Evolutionary conservation across 225 moss, liverwort and hornwort species (phyloP).

Genomic region (Sphagnum tenellum): DNA sequence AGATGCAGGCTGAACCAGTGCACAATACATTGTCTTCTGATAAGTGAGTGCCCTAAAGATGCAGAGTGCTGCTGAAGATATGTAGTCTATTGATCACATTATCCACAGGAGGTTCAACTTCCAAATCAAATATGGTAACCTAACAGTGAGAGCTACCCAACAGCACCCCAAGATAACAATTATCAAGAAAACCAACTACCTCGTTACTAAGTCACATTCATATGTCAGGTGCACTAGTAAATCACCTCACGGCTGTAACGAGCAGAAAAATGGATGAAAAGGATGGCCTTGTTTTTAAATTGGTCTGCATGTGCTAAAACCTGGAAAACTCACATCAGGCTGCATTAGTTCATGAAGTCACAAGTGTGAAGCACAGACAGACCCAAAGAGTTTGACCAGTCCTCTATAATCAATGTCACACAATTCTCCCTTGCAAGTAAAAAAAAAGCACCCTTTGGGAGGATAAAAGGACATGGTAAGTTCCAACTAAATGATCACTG

Average conservation of each 20-base stretch:
- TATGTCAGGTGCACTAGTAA: neutral
- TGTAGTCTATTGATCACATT: neutral
- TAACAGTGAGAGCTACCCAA: neutral
- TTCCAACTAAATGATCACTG: neutral
- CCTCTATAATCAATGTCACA: no score
- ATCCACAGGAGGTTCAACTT: no score
- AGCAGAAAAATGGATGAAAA: slow-evolving; percentile 94
- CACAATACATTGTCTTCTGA: no score
- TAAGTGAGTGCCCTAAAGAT: neutral
- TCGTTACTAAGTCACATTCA: no score
- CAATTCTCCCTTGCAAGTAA: no score
- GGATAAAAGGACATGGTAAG: neutral
- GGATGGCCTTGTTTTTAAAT: slow-evolving; percentile 61
- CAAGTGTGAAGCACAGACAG: no score
- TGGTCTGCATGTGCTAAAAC: slow-evolving; percentile 38
- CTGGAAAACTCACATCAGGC: neutral
- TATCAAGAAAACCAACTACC: no score
- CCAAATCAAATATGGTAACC: no score
- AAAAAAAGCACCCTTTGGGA: no score
- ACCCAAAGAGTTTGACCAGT: no score
- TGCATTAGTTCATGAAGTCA: neutral
- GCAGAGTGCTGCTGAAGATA: neutral
- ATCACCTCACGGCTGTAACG: slow-evolving; percentile 69
- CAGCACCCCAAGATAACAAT: neutral
- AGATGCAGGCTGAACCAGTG: neutral